Base-by-base conservation (phyloP, 208 protist species). In the Leishmania tropica region DNA sequence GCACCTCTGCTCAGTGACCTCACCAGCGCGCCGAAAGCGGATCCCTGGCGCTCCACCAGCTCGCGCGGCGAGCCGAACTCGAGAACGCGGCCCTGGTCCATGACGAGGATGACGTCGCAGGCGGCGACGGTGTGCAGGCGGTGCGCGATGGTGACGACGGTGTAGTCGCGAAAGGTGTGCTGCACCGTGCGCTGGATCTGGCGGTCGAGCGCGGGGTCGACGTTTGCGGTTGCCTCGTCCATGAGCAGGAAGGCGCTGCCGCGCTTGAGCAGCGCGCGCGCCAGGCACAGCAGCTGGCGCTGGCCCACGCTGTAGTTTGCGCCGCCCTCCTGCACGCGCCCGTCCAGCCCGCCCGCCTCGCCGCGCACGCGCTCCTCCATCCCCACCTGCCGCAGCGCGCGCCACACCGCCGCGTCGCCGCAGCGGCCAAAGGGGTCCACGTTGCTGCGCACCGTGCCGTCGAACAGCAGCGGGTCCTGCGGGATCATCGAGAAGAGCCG, bases 401-500 rank as follows among this genome's bases (percentile, higher is more conserved):
- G 45, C 85, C 87, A 91, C 79, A 92, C 74, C 62, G 87, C 89
- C 45, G 58, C 85, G 80, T 90, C 89, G 65, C 48, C 83, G 86
- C 79, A 77, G 56, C 58, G 21, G 28, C 71, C 79, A 81, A 92
- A 90, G 15, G 92, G 93, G 81, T 97, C 93, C 40, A 97, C 74
- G 90, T 97, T 97, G 54, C 82, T 81, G 68, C 88, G 88, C 76
- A 96, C 80, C 11, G 93, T 96, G 54, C 93, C 94, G 65, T 94
- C 86, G 77, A 96, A 96, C 81, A 96, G 86, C 47, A 96, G 76
- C 8, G 94, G 94, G 79, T 96, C 90, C 85, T 96, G 93, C 83
- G 93, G 94, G 68, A 97, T 93, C 89, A 96, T 93, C 42, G 92
- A 89, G 80, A 96, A 94, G n/a, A 88, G 83, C 64, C 81, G 85